Percentiles rank a stretch among this genome's conserved stretches.
These are phyloP conservation scores for Tolypocladium paradoxum DNA, from an alignment of 2,329 filamentous ascomycete species.

Conservation along the genomic window DNA sequence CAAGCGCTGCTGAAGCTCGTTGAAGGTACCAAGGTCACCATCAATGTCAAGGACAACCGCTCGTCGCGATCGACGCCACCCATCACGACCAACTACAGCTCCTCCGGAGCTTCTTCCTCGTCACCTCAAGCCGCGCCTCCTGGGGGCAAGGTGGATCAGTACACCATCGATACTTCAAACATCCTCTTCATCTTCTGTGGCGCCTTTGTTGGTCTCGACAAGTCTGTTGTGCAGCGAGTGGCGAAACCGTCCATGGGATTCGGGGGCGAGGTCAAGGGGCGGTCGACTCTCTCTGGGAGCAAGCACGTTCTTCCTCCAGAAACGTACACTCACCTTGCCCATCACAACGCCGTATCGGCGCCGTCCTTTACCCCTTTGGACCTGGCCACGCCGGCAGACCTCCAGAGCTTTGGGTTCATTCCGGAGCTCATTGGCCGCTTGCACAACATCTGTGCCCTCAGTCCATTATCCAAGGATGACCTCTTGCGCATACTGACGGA, in stretches of 20 bases:
- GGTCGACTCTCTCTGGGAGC: slow-evolving; percentile 34
- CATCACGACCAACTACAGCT: slow-evolving; percentile 42
- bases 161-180: slow-evolving; percentile 81
- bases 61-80: slow-evolving; percentile 42
- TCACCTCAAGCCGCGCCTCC: slow-evolving; percentile 35
- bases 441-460: slow-evolving; percentile 78
- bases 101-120: slow-evolving; percentile 30
- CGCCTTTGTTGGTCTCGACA: slow-evolving; percentile 87
- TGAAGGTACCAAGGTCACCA: slow-evolving; percentile 85
- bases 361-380: slow-evolving; percentile 50
- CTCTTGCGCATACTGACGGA: slow-evolving; percentile 86
- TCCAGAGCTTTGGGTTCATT: slow-evolving; percentile 83
- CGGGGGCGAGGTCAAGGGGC: slow-evolving; percentile 65
- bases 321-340: slow-evolving; percentile 43
- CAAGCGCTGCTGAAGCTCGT: slow-evolving; percentile 93
- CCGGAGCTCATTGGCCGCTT: slow-evolving; percentile 94
- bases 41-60: slow-evolving; percentile 75
- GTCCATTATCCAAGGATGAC: slow-evolving; percentile 55
- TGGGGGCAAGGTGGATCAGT: slow-evolving; percentile 46
- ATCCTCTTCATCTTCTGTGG: slow-evolving; percentile 97
- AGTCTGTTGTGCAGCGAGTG: slow-evolving; percentile 76
- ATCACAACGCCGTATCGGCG: slow-evolving; percentile 31
- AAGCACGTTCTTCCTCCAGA: slow-evolving; percentile 56
- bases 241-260: slow-evolving; percentile 83
- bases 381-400: slow-evolving; percentile 61